Percentiles rank a stretch among this genome's conserved stretches.
These are phyloP conservation scores for Ustilago esculenta DNA, from an alignment of 1,284 basidiomycete species.

Conservation along the genomic window DNA sequence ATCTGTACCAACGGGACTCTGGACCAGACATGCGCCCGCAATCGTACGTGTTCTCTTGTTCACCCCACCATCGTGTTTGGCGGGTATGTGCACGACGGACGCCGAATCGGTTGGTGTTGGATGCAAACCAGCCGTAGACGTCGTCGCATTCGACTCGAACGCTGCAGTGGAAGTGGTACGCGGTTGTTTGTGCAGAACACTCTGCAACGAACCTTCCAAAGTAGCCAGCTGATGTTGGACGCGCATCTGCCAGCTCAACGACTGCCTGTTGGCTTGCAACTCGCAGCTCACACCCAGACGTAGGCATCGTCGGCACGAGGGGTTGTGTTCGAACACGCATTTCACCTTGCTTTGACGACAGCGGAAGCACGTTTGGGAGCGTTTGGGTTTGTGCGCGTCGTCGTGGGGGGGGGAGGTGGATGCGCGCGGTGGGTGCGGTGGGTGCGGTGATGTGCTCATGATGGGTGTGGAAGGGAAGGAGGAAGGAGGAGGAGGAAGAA, in stretches of 20 bases:
- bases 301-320: slow-evolving; percentile 23
- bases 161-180: no score
- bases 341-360: slow-evolving; percentile 40
- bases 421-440: no score
- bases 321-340: slow-evolving; percentile 29
- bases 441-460: no score
- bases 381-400: slow-evolving; percentile 25
- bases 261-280: slow-evolving; percentile 33
- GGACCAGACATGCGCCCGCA: no score
- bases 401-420: no score
- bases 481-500: no score
- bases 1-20: background rate
- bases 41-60: slow-evolving; percentile 20
- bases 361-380: slow-evolving; percentile 34
- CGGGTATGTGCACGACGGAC: no score
- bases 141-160: no score
- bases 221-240: slow-evolving; percentile 37
- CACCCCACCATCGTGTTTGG: no score
- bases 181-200: slow-evolving; percentile 32
- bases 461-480: no score
- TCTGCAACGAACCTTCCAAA: slow-evolving; percentile 26
- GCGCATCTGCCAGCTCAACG: slow-evolving; percentile 40
- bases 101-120: no score
- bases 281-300: slow-evolving; percentile 31
- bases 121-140: no score